phyloP scores from a whole-genome alignment of 2,329 filamentous ascomycete species.

The Ophiostoma himal-ulmi region DNA sequence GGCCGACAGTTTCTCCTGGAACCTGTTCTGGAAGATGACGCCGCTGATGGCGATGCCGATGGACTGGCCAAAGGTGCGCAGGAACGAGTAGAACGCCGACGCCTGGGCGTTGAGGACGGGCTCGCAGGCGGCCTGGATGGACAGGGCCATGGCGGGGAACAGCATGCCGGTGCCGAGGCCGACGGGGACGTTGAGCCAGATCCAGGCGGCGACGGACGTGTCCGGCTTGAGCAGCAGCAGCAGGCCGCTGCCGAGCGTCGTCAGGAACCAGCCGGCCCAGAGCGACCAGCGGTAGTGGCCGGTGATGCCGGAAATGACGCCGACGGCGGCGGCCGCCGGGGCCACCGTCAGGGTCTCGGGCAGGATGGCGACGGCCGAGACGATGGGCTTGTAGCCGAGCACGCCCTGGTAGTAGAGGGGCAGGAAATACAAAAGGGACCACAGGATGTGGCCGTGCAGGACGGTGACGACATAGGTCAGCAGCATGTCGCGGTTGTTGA shows the following conservation, averaged over 20 bases:
- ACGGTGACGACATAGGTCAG: slow-evolving; percentile 41
- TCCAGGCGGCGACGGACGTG: slow-evolving; percentile 32
- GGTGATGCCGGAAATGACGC: slow-evolving; percentile 24
- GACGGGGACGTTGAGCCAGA: slow-evolving; percentile 34
- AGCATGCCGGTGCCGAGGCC: slow-evolving; percentile 37
- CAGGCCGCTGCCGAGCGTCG: slow-evolving; percentile 30
- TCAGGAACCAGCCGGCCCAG: slow-evolving; percentile 29
- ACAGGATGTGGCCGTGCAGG: slow-evolving; percentile 52
- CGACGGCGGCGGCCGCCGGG: slow-evolving; percentile 25
- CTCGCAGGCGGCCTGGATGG: slow-evolving; percentile 36
- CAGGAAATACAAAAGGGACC: slow-evolving; percentile 50
- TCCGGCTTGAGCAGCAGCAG: slow-evolving; percentile 23
- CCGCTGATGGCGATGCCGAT: slow-evolving; percentile 40
- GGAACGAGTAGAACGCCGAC: slow-evolving; percentile 39
- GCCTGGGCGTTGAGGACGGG: slow-evolving; percentile 36
- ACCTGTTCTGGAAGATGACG: slow-evolving; percentile 38
- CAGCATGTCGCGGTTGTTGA: slow-evolving; percentile 36
- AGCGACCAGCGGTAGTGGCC: slow-evolving; percentile 33
- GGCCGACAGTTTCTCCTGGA: slow-evolving; percentile 22
- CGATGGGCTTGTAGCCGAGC: slow-evolving; percentile 30
- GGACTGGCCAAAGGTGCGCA: slow-evolving; percentile 38
- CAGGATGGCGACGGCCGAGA: slow-evolving; percentile 32
- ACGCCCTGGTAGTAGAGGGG: slow-evolving; percentile 32
- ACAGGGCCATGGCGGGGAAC: slow-evolving; percentile 38
- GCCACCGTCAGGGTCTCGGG: slow-evolving; percentile 29